Evolutionary conservation across 1,284 basidiomycete genomes (phyloP).

Genomic region (Cutaneotrichosporon cyanovorans): DNA sequence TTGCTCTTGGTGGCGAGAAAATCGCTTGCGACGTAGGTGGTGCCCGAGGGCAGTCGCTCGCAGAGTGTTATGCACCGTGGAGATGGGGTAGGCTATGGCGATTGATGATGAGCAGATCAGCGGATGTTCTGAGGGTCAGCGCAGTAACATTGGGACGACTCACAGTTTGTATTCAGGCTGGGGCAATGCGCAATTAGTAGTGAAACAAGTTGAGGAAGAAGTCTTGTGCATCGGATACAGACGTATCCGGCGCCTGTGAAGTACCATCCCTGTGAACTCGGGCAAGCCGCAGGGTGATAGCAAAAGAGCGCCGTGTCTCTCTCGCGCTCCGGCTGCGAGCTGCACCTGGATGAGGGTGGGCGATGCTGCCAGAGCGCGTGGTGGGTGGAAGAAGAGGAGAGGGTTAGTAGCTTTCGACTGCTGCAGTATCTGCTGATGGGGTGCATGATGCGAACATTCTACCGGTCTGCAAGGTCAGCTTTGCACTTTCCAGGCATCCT

Average conservation of each 20-base stretch:
- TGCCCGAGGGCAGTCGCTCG: conserved; percentile 14
- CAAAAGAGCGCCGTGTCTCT: conserved; percentile 21
- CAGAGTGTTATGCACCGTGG: conserved; percentile 21
- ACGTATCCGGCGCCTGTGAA: conserved; percentile 23
- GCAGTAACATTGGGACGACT: neutral
- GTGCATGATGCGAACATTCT: conserved; percentile 18
- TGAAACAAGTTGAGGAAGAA: neutral
- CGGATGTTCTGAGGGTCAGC: conserved; percentile 1
- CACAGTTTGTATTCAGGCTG: neutral
- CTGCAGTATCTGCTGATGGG: conserved; percentile 4
- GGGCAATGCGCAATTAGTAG: neutral
- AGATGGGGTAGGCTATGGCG: neutral
- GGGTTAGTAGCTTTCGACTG: neutral
- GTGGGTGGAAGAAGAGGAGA: conserved; percentile 2
- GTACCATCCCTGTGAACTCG: conserved; percentile 17
- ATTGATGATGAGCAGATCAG: neutral
- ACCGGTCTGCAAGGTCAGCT: conserved; percentile 25
- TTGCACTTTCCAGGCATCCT: too few species aligned
- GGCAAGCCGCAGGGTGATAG: conserved; percentile 15
- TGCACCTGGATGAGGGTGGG: conserved; percentile 20
- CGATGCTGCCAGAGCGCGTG: conserved; percentile 1
- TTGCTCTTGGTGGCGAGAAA: conserved; percentile 19
- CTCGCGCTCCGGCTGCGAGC: conserved; percentile 15
- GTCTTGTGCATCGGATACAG: conserved; percentile 5
- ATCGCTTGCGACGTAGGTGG: conserved; percentile 13